Evolutionary conservation across 2,329 filamentous ascomycete genomes (phyloP), one percentile per base, ranked within the genome.

Genomic region (Fusarium nisikadoi): DNA sequence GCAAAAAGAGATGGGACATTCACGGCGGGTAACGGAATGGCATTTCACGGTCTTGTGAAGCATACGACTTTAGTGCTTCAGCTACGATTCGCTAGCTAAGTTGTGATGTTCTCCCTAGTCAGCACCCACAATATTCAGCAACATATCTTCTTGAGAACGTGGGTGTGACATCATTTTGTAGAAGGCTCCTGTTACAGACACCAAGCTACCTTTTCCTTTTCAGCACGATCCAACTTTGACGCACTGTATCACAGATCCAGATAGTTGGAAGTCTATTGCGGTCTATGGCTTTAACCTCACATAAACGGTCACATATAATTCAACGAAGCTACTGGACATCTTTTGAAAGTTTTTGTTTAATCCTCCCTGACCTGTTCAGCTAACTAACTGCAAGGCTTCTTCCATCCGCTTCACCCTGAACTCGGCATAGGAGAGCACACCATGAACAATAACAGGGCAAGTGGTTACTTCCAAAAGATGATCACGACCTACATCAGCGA

Each of bases 241-340:
- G 36, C 6, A 19, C 11, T 7, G 36, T 19, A 19, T 38, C 2
- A 12, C 17, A 38, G 19, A 38, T 11, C 36, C 11, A 38, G 19
- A 41, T 16, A 14, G 13, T n/a, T 41, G 39, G 20, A 41, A n/a
- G 19, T 13, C 8, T n/a, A 14, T 14, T 20, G 20, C 13, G 39
- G 13, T 41, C 39, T 41, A 41, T 20, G 20, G 39, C 8, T 13
- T 16, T 6, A 17, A 12, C 4, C 25, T 25, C n/a, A 33, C 29
- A 49, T 12, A 25, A 2, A 23, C 25, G 3, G 8, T 20, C 16
- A 25, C 31, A 10, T 10, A 3, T 1, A 11, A 6, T 8, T 12
- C 6, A 36, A 27, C 2, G 13, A 10, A 27, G 19, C 10, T 4
- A 16, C 16, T 27, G 5, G 2, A 3, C 2, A 7, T n/a, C 5